phyloP scores from a whole-genome alignment of 2,329 filamentous ascomycete species.

The Didymella pinodella region DNA sequence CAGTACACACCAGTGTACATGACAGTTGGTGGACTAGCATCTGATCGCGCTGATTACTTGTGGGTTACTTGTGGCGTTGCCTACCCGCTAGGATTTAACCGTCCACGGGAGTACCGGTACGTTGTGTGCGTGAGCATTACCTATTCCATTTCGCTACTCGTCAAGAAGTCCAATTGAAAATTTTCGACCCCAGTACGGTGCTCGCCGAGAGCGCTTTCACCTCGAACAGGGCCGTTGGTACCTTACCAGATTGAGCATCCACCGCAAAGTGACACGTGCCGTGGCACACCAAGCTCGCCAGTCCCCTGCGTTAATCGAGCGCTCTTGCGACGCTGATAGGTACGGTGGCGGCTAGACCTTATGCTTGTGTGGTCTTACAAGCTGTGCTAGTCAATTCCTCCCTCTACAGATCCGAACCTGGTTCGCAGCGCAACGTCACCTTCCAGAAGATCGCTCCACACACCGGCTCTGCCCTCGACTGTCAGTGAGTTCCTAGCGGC shows the following conservation, averaged over 20 bases:
- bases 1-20: conserved; percentile 18
- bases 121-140: conserved; percentile 22
- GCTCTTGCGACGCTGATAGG: conserved; percentile 31
- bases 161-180: conserved; percentile 15
- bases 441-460: conserved; percentile 27
- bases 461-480: conserved; percentile 21
- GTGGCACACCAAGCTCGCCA: conserved; percentile 27
- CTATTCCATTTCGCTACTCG: conserved; percentile 14
- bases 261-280: conserved; percentile 33
- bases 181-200: conserved; percentile 20
- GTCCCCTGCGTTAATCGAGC: conserved; percentile 29
- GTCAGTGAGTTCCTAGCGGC: conserved; percentile 24
- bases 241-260: conserved; percentile 20
- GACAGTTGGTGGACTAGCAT: conserved; percentile 31
- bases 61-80: conserved; percentile 33
- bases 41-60: conserved; percentile 29
- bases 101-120: conserved; percentile 19
- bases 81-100: conserved; percentile 32
- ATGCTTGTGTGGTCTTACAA: conserved; percentile 33
- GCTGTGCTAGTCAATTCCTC: conserved; percentile 28
- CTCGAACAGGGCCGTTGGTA: conserved; percentile 17
- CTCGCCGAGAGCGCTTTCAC: conserved; percentile 15
- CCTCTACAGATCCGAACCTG: conserved; percentile 30
- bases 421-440: conserved; percentile 43
- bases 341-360: conserved; percentile 9